These are phyloP conservation scores for Talaromyces thailandensis DNA, from an alignment of 495 filamentous ascomycete genomes.

Conservation along the genomic window DNA sequence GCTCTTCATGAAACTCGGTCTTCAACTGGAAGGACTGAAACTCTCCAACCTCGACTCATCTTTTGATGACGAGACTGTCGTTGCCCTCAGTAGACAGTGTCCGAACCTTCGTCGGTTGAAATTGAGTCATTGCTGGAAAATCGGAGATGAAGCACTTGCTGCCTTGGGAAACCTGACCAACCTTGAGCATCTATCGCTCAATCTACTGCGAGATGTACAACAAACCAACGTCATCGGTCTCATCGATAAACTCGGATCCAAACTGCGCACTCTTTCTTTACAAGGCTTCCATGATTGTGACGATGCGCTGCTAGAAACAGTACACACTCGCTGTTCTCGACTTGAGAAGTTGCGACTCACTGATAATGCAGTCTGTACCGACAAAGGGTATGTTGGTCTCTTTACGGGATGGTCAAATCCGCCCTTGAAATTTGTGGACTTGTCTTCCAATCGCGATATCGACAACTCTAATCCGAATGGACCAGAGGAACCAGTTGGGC, in stretches of 20 bases:
- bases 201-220: slow-evolving; percentile 46
- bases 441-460: slow-evolving; percentile 64
- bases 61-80: slow-evolving; percentile 59
- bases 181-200: slow-evolving; percentile 66
- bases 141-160: slow-evolving; percentile 36
- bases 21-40: slow-evolving; percentile 54
- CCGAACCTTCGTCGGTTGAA: slow-evolving; percentile 64
- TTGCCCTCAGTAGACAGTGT: slow-evolving; percentile 48
- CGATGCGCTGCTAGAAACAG: slow-evolving; percentile 51
- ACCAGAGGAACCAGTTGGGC: slow-evolving; percentile 48
- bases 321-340: slow-evolving; percentile 58
- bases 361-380: slow-evolving; percentile 62
- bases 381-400: slow-evolving; percentile 58
- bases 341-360: slow-evolving; percentile 71
- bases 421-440: slow-evolving; percentile 56
- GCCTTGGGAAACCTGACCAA: slow-evolving; percentile 46
- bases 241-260: slow-evolving; percentile 46
- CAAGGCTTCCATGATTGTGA: slow-evolving; percentile 48
- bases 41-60: slow-evolving; percentile 59
- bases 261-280: slow-evolving; percentile 65
- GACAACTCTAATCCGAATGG: slow-evolving; percentile 60
- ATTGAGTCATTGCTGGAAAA: slow-evolving; percentile 48
- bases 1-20: slow-evolving; percentile 53
- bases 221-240: slow-evolving; percentile 49
- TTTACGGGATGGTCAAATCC: slow-evolving; percentile 70